Percentiles rank a stretch among this genome's conserved stretches.
Evolutionary conservation across 805 yeast species (phyloP).

Genomic region (Cephaloascus fragrans): DNA sequence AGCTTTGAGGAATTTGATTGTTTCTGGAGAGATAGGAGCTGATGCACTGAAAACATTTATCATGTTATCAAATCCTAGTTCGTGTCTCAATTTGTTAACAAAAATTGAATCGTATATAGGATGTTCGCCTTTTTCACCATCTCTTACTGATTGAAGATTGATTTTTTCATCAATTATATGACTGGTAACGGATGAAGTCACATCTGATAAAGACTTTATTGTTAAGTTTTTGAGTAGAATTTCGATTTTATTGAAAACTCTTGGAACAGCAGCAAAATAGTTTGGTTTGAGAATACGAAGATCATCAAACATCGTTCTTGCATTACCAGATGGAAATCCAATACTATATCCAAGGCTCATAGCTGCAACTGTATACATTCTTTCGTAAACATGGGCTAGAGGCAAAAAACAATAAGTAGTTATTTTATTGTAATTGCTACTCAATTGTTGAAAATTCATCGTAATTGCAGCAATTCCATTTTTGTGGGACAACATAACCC

Average conservation of each 20-base stretch:
- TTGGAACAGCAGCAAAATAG: constrained; percentile 20
- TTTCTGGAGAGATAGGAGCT: constrained; percentile 14
- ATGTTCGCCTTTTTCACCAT: constrained; percentile 12
- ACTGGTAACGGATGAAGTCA: constrained; percentile 13
- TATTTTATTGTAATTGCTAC: neutral
- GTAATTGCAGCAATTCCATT: constrained; percentile 11
- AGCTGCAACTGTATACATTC: constrained; percentile 14
- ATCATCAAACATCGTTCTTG: constrained; percentile 18
- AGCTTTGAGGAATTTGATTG: constrained; percentile 15
- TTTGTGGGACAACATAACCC: constrained; percentile 19
- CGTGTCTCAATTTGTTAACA: constrained; percentile 7
- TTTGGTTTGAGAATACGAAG: constrained; percentile 17
- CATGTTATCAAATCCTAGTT: constrained; percentile 12
- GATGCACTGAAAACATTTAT: constrained; percentile 11
- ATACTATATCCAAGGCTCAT: constrained; percentile 19
- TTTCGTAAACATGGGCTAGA: constrained; percentile 26
- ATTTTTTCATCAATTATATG: constrained; percentile 11
- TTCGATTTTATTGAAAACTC: constrained; percentile 21
- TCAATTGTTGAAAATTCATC: neutral
- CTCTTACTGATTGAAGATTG: constrained; percentile 7
- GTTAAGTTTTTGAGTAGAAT: constrained; percentile 16
- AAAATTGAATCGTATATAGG: constrained; percentile 7
- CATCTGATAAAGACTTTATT: constrained; percentile 15
- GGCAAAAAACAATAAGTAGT: constrained; percentile 14
- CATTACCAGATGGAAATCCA: constrained; percentile 18